These are phyloP conservation scores for sorghum (Sorghum bicolor) DNA, from an alignment of 176 grass and related monocot species.

Conservation along the genomic window DNA sequence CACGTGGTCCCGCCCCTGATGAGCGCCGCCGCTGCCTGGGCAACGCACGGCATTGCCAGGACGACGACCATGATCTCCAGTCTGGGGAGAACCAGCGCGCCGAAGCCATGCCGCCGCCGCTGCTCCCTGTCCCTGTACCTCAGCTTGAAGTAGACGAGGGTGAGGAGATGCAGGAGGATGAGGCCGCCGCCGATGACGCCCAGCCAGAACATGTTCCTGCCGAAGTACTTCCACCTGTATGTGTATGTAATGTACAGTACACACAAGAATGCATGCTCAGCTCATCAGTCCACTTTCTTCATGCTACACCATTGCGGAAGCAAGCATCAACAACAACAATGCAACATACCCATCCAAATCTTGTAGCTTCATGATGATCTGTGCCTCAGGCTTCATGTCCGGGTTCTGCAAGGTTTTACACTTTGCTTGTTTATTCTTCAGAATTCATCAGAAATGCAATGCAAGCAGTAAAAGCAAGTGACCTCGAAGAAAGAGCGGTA, in stretches of 20 bases:
- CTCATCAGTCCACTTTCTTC: not conserved
- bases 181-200: conserved; percentile 65
- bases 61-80: conserved; percentile 70
- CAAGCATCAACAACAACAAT: not conserved
- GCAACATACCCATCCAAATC: conserved; percentile 55
- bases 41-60: conserved; percentile 68
- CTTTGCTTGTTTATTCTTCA: not conserved
- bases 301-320: not conserved
- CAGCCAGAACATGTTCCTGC: conserved; percentile 90
- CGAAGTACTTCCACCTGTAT: conserved; percentile 78
- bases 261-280: not conserved
- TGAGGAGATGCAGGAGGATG: conserved; percentile 44
- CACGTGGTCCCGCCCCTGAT: conserved; percentile 58
- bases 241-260: conserved; percentile 24
- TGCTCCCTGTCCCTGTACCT: conserved; percentile 33
- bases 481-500: conserved; percentile 86
- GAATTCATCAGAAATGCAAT: not conserved
- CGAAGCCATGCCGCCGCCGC: conserved; percentile 28
- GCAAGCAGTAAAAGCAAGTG: not conserved
- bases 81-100: conserved; percentile 63
- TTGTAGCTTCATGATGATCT: conserved; percentile 67
- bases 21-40: conserved; percentile 60
- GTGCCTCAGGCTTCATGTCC: conserved; percentile 81
- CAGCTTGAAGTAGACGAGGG: conserved; percentile 49
- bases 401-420: conserved; percentile 51